Conservation (phyloP, 2,329 filamentous ascomycete species). For the Ploettnerulaceae sp. region DNA sequence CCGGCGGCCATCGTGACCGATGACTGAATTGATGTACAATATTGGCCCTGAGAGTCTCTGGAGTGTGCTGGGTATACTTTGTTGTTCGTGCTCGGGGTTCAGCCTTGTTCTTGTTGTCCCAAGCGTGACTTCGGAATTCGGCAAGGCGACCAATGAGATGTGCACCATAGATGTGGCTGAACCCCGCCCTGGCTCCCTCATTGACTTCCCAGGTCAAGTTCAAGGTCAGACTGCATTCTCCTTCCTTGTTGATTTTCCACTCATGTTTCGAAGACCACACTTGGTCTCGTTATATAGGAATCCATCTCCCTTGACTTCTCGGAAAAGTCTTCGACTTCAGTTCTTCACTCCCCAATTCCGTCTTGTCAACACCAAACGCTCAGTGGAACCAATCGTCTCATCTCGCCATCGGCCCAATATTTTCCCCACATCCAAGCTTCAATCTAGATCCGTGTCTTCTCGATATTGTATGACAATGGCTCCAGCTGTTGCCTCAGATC, state of each 20-base stretch:
- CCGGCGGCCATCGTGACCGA: constrained; percentile 36
- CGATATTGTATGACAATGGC: constrained; percentile 21
- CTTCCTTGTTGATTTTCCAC: constrained; percentile 2
- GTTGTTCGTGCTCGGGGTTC: background rate
- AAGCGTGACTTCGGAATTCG: too few species aligned
- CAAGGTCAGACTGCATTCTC: background rate
- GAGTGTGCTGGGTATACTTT: background rate
- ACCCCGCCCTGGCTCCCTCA: background rate
- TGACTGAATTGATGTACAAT: background rate
- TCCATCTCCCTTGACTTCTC: background rate
- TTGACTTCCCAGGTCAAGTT: background rate
- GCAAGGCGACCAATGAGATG: constrained; percentile 9
- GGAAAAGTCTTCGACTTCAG: constrained; percentile 4
- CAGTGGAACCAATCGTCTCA: too few species aligned
- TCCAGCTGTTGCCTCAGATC: constrained; percentile 46
- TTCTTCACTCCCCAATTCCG: constrained; percentile 7
- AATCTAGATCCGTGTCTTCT: background rate
- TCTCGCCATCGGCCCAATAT: background rate
- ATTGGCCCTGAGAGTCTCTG: background rate
- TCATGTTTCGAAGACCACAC: constrained; percentile 9
- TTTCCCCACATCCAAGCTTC: background rate
- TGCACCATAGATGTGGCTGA: too few species aligned
- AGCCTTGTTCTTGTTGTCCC: background rate
- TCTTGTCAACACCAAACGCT: background rate
- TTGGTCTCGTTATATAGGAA: constrained; percentile 4